Evolutionary conservation across 106 monocot genomes (phyloP).

Genomic region (Phalaenopsis aphrodite): DNA sequence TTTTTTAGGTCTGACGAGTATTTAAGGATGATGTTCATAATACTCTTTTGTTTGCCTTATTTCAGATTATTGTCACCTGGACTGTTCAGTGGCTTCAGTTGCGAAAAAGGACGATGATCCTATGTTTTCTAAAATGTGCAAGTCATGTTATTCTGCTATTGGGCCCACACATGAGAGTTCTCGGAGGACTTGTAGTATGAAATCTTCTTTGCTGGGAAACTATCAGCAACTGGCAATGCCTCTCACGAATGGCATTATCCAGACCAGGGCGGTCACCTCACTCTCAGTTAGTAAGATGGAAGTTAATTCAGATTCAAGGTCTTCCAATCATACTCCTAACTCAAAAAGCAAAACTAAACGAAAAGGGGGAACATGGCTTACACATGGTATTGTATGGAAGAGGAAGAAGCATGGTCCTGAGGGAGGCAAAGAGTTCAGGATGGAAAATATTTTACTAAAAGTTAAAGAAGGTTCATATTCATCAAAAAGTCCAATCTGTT

Average conservation of each 20-base stretch:
- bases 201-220: not conserved
- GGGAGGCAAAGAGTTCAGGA: conserved; percentile 37
- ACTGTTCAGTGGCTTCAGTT: conserved; percentile 32
- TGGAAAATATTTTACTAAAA: conserved; percentile 46
- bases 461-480: conserved; percentile 21
- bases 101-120: conserved; percentile 12
- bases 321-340: conserved; percentile 5
- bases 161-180: conserved; percentile 5
- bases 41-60: conserved; percentile 2
- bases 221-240: not conserved
- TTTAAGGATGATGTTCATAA: not conserved
- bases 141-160: conserved; percentile 29
- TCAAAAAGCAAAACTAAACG: conserved; percentile 22
- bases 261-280: conserved; percentile 5
- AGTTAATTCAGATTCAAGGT: conserved; percentile 10
- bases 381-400: conserved; percentile 70
- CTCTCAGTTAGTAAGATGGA: conserved; percentile 7
- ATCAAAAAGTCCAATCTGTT: conserved; percentile 33
- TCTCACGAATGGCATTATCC: conserved; percentile 6
- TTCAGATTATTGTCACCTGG: conserved; percentile 68
- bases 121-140: conserved; percentile 33
- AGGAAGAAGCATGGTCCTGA: conserved; percentile 27
- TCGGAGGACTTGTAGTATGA: conserved; percentile 11
- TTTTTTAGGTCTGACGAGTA: not conserved
- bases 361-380: conserved; percentile 4